These are phyloP conservation scores for Coniochaeta sp. DNA, from an alignment of 2,329 filamentous ascomycete genomes.

Conservation along the genomic window DNA sequence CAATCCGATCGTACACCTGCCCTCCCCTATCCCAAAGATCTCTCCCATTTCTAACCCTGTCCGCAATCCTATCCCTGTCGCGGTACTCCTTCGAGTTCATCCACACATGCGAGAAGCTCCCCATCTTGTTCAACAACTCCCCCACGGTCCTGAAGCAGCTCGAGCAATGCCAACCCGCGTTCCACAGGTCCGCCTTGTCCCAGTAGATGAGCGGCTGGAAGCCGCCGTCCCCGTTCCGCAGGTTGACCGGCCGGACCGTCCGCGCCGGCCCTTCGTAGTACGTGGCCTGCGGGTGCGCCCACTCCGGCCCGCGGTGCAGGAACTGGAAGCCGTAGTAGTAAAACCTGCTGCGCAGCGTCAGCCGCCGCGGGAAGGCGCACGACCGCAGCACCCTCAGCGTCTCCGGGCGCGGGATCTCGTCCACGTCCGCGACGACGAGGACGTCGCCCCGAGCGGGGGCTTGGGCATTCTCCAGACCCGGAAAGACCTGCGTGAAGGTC, in stretches of 20 bases:
- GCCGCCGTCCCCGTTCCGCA: slow-evolving; percentile 40
- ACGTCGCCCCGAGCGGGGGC: slow-evolving; percentile 42
- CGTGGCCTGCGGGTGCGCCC: slow-evolving; percentile 54
- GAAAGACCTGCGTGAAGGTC: slow-evolving; percentile 27
- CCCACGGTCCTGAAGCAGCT: slow-evolving; percentile 50
- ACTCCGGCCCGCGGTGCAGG: slow-evolving; percentile 35
- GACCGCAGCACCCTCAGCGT: slow-evolving; percentile 39
- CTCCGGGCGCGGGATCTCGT: slow-evolving; percentile 49
- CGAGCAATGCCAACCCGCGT: slow-evolving; percentile 56
- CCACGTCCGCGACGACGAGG: slow-evolving; percentile 51
- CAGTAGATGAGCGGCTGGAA: slow-evolving; percentile 26
- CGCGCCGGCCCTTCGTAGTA: slow-evolving; percentile 34
- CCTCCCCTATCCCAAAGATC: slow-evolving; percentile 46
- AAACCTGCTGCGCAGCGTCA: slow-evolving; percentile 43
- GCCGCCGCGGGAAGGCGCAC: slow-evolving; percentile 43
- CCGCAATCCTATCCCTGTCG: slow-evolving; percentile 38
- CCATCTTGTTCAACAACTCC: slow-evolving; percentile 43
- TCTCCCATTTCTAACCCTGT: slow-evolving; percentile 39
- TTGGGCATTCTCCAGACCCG: slow-evolving; percentile 30
- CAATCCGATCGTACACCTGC: slow-evolving; percentile 39
- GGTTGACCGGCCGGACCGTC: slow-evolving; percentile 45
- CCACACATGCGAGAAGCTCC: slow-evolving; percentile 38
- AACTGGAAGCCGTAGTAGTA: slow-evolving; percentile 54
- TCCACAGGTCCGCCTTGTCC: slow-evolving; percentile 35
- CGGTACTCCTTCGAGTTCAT: slow-evolving; percentile 42